Evolutionary conservation across 2,329 filamentous ascomycete species (phyloP), one percentile per base, ranked within the genome.

Genomic region (Dryadomyces quercivorus): DNA sequence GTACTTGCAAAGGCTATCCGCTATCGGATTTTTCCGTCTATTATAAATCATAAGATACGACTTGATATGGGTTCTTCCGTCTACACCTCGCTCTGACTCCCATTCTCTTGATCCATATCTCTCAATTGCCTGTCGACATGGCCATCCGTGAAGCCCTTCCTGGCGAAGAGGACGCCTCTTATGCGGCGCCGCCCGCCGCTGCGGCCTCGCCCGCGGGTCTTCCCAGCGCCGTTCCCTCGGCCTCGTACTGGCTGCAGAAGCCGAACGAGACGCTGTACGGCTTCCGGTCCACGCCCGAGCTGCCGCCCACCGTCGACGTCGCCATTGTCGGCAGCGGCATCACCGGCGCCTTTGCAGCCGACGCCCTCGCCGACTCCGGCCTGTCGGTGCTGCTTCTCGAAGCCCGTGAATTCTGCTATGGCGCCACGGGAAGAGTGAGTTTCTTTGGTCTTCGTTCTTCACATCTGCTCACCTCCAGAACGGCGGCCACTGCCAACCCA

Each of bases 371-470:
- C 55, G 71, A 55, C 59, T 22, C n/a, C 61, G 54, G 45, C 1
- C 69, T 75, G 56, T 73, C 69, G n/a, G 76, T 90, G 8, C 73
- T 91, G 6, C 76, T 91, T 72, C 73, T 92, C 5, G 87, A 92
- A 68, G 87, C 87, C 15, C 75, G 87, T 61, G 86, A 91, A 70
- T 85, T 83, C 4, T 91, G 86, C 63, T 90, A 80, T 79, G 87
- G 87, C 18, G 87, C 87, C n/a, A 92, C 86, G 1, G 86, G 87
- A n/a, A 71, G 86, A 63, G 84, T 87, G 63, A 74, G 81, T 73
- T 49, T 38, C 9, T 20, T 3, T 16, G 13, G 10, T 44, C 20
- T 15, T 26, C 22, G 10, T 1, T 22, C 3, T 8, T 45, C 18
- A 26, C 51, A n/a, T 43, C 18, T 18, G 26, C 38, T 49, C 36